A percentile compares a stretch with the other conserved stretches of the same genome.
Conservation (phyloP, 2,329 filamentous ascomycete species). For the Cytospora schulzeri region DNA sequence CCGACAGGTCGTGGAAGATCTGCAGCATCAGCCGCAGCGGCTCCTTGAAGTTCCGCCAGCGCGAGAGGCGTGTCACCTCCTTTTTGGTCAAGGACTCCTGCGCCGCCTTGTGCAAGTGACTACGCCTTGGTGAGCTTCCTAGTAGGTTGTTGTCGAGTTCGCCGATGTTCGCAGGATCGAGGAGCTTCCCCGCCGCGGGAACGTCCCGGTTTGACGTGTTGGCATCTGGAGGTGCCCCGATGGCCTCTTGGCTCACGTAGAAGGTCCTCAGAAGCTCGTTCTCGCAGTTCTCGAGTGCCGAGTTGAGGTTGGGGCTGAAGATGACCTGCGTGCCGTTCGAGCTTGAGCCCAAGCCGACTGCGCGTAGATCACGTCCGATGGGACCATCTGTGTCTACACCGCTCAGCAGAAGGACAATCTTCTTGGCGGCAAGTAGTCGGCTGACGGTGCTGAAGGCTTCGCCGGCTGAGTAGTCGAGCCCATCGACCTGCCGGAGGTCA, state of each 20-base stretch:
- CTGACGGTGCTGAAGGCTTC: conserved; percentile 95
- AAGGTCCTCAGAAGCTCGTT: conserved; percentile 87
- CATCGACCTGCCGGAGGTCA: conserved; percentile 86
- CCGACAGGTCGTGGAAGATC: conserved; percentile 87
- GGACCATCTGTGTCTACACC: conserved; percentile 76
- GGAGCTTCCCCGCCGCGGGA: conserved; percentile 47
- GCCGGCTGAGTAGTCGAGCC: conserved; percentile 92
- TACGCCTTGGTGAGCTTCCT: conserved; percentile 79
- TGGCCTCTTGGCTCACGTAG: conserved; percentile 69
- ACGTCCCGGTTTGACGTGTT: conserved; percentile 52
- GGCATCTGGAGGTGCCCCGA: conserved; percentile 47
- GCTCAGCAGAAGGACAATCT: conserved; percentile 80
- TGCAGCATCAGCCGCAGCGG: conserved; percentile 90
- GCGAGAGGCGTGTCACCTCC: conserved; percentile 60
- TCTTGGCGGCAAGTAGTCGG: conserved; percentile 74
- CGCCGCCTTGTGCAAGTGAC: conserved; percentile 77
- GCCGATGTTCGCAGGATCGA: conserved; percentile 49
- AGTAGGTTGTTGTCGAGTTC: conserved; percentile 44
- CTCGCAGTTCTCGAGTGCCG: conserved; percentile 89
- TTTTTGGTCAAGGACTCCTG: conserved; percentile 71
- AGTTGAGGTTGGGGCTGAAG: conserved; percentile 88
- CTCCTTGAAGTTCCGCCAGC: conserved; percentile 86
- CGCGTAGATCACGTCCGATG: conserved; percentile 76
- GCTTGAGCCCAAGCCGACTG: conserved; percentile 72
- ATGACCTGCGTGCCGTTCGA: conserved; percentile 73